Base-by-base conservation (phyloP, 1,139 yeast species). In the Candida sanyaensis region DNA sequence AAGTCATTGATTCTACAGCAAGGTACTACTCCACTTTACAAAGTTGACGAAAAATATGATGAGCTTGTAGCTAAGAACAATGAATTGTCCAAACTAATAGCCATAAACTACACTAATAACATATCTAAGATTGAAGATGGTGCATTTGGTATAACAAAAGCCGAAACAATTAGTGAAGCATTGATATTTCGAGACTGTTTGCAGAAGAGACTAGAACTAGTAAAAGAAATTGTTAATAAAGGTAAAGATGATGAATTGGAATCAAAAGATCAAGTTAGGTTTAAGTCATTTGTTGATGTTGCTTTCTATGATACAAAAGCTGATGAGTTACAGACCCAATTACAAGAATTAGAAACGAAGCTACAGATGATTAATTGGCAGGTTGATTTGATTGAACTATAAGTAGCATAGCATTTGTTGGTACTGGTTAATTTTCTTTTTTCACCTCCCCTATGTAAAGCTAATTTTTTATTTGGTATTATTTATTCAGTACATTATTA, bases 361-460 rank as follows among this genome's bases (percentile, higher is more conserved):
- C 24, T 44, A 28, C 47, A 44, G 27, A 28, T 34, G 23, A 37
- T 41, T n/a, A 41, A 40, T 30, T 44, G 44, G 44, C 12, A 29
- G 11, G 41, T 44, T 41, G 44, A 41, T 37, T 21, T 44, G 13
- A 30, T 39, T 29, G 36, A 39, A 12, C n/a, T 26, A n/a, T 38
- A 27, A 27, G 8, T 11, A 7, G 32, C 11, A 5, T 39, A 13
- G 21, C 10, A 28, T 12, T 39, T 39, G 42, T 29, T 39, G 42
- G 42, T 39, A 39, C 34, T 39, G 11, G 17, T 39, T 29, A 29
- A 21, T 21, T 39, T 39, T 29, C 21, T 28, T 23, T n/a, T 24
- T n/a, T 10, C 41, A 12, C 23, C 27, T 28, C 38, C 38, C 28
- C 3, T 30, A 2, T 10, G 17, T 12, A 32, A n/a, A 6, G 12